Base-by-base conservation (phyloP, 805 yeast species). In the Kregervanrija delftensis region DNA sequence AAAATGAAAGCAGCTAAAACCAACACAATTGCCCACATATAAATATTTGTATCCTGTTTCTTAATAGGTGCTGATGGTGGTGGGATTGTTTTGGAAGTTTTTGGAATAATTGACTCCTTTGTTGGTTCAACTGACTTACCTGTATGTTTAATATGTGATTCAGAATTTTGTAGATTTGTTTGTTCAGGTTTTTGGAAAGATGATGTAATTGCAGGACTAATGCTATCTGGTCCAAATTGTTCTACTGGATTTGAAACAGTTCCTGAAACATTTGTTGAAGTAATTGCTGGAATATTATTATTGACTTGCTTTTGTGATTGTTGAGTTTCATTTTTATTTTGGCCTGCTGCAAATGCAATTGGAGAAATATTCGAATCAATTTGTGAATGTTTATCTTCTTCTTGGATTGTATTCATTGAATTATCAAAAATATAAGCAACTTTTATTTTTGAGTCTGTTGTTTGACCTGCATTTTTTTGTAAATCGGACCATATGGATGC, bases 401-500 rank as follows among this genome's bases (percentile, higher is more conserved):
- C 66, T 45, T 50, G 57, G 49, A 63, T 62, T n/a, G 66, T 47
- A 40, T 57, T 57, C 47, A 59, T 61, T 31, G 53, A 48, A 16
- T 54, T 51, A 44, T 57, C 61, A 46, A 49, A 61, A 45, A 55
- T 57, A 50, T 56, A 62, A 9, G 54, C 54, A 41, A 62, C 67
- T 50, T 60, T 62, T 32, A 63, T 53, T 47, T 61, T 63, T n/a
- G 52, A 48, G 31, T 62, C 63, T 9, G 36, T 43, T 5, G 59
- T 39, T 8, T 53, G 46, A 12, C 56, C 48, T 8, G 60, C 54
- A 77, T 77, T 68, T 79, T 84, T 68, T 76, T 83, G 56, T 60
- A 88, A 73, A 44, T 74, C 68, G n/a, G 83, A 59, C 96, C 96
- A 89, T 56, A 76, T 66, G 40, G 81, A 83, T 41, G 86, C 76